phyloP scores from a whole-genome alignment of 2,329 filamentous ascomycete species.

The Mariannaea sp. region DNA sequence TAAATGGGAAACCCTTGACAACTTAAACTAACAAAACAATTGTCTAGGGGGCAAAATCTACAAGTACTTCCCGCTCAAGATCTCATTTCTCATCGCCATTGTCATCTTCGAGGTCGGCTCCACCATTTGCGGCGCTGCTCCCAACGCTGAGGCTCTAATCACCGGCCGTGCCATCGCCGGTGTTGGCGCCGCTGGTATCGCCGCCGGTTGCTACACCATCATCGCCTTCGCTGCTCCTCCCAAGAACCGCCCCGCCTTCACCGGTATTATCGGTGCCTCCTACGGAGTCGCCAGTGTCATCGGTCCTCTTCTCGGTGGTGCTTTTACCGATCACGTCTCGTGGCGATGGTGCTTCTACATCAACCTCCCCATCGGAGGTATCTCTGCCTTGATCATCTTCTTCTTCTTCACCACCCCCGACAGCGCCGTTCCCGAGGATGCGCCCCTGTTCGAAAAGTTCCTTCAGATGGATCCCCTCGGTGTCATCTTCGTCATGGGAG shows the following conservation, averaged over 20 bases:
- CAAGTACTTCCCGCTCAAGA: slow-evolving; percentile 58
- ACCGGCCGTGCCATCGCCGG: slow-evolving; percentile 57
- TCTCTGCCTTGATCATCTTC: slow-evolving; percentile 44
- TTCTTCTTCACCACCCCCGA: slow-evolving; percentile 50
- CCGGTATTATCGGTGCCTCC: slow-evolving; percentile 45
- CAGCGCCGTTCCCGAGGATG: slow-evolving; percentile 44
- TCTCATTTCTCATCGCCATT: slow-evolving; percentile 53
- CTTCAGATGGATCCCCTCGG: slow-evolving; percentile 55
- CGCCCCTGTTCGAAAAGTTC: slow-evolving; percentile 50
- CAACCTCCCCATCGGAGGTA: slow-evolving; percentile 44
- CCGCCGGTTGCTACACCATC: slow-evolving; percentile 55
- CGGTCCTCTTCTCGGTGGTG: slow-evolving; percentile 45
- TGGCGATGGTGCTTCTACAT: slow-evolving; percentile 51
- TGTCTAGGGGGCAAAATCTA: slow-evolving; percentile 53
- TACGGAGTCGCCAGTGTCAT: slow-evolving; percentile 46
- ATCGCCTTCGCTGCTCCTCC: slow-evolving; percentile 50
- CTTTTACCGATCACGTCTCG: slow-evolving; percentile 44
- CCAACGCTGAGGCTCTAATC: slow-evolving; percentile 54
- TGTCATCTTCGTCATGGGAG: slow-evolving; percentile 50
- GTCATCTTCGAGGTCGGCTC: slow-evolving; percentile 60
- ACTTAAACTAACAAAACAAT: too few relatives aligned
- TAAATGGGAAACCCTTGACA: neutral
- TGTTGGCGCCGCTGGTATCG: slow-evolving; percentile 55
- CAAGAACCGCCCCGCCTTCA: slow-evolving; percentile 43
- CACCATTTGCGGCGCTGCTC: slow-evolving; percentile 54